These are phyloP conservation scores for Erucastrum elatum DNA, from an alignment of 345 rosid genomes.

Conservation along the genomic window DNA sequence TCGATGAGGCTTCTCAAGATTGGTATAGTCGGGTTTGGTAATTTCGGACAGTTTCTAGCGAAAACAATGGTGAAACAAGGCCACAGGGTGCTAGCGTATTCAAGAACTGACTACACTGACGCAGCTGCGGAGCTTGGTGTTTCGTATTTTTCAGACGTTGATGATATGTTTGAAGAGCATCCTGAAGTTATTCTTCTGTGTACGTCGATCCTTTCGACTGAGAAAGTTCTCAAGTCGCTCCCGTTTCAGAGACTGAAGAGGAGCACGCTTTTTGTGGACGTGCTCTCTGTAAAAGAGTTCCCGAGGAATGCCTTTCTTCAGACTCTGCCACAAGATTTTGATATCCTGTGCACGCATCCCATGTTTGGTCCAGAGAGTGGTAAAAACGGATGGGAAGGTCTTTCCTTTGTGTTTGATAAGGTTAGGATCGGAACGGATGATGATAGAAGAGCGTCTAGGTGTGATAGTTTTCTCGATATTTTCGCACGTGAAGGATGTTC, in stretches of 20 bases:
- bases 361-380: constrained; percentile 94
- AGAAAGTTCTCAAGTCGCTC: constrained; percentile 64
- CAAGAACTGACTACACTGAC: constrained; percentile 63
- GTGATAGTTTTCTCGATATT: constrained; percentile 59
- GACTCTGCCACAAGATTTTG: constrained; percentile 56
- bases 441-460: constrained; percentile 50
- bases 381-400: constrained; percentile 69
- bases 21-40: constrained; percentile 77
- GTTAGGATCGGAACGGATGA: constrained; percentile 60
- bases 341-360: constrained; percentile 78
- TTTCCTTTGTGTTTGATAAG: constrained; percentile 70
- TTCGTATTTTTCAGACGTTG: constrained; percentile 54
- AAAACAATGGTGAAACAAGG: constrained; percentile 64
- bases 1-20: constrained; percentile 61
- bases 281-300: constrained; percentile 83
- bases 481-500: constrained; percentile 73
- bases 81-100: constrained; percentile 67
- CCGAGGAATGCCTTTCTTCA: constrained; percentile 61
- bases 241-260: constrained; percentile 76
- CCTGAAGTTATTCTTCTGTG: constrained; percentile 77
- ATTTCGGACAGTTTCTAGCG: constrained; percentile 77
- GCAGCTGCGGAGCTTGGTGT: constrained; percentile 57
- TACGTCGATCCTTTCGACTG: constrained; percentile 74
- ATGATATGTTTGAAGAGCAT: constrained; percentile 83
- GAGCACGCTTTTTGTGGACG: constrained; percentile 85